Evolutionary conservation across 2,329 filamentous ascomycete species (phyloP).

Genomic region (Massarina eburnea): DNA sequence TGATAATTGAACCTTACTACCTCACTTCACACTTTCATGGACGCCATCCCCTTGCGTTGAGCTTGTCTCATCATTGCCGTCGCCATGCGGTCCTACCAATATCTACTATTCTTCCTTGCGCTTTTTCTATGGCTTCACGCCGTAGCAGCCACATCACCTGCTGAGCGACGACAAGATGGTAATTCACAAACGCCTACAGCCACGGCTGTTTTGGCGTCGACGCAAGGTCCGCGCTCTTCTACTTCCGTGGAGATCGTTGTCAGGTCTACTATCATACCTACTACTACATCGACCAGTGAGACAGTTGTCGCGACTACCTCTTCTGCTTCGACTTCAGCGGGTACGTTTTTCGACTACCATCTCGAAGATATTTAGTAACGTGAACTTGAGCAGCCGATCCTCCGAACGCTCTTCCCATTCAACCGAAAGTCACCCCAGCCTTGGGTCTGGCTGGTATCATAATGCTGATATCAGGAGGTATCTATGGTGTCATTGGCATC

Average conservation of each 20-base stretch:
- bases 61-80: slow-evolving; percentile 7
- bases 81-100: slow-evolving; percentile 33
- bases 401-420: slow-evolving; percentile 61
- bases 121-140: slow-evolving; percentile 30
- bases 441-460: slow-evolving; percentile 77
- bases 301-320: slow-evolving; percentile 16
- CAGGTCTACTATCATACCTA: slow-evolving; percentile 14
- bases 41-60: slow-evolving; percentile 16
- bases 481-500: slow-evolving; percentile 76
- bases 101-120: slow-evolving; percentile 27
- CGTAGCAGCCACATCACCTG: slow-evolving; percentile 22
- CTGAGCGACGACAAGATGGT: slow-evolving; percentile 33
- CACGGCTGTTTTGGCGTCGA: slow-evolving; percentile 14
- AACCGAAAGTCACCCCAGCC: slow-evolving; percentile 76
- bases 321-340: slow-evolving; percentile 15
- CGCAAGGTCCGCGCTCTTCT: slow-evolving; percentile 12
- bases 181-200: slow-evolving; percentile 13
- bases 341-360: slow-evolving; percentile 13
- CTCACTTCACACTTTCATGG: slow-evolving; percentile 37
- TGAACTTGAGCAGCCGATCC: slow-evolving; percentile 9
- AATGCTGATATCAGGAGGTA: slow-evolving; percentile 70
- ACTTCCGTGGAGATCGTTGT: slow-evolving; percentile 13
- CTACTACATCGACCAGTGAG: slow-evolving; percentile 6
- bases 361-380: background rate
- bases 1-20: too few species aligned